These are phyloP conservation scores for Trypanosoma conorhini DNA, from an alignment of 208 protist genomes.

Conservation along the genomic window DNA sequence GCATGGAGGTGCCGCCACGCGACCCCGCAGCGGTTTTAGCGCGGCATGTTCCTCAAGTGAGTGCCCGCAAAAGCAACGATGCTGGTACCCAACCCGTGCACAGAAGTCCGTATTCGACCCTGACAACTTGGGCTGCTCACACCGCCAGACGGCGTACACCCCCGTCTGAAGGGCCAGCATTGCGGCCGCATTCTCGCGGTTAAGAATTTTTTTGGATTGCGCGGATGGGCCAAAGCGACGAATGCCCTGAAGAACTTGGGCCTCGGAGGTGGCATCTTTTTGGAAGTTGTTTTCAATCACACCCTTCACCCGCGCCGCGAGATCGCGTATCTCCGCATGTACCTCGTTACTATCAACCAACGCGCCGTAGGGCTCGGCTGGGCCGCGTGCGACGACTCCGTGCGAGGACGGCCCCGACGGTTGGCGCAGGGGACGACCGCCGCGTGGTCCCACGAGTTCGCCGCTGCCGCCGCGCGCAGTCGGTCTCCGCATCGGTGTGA, in stretches of 20 bases:
- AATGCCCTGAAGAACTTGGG: slow-evolving; percentile 66
- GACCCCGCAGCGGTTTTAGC: slow-evolving; percentile 7
- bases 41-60: slow-evolving; percentile 41
- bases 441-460: background rate
- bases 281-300: slow-evolving; percentile 56
- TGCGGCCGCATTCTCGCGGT: slow-evolving; percentile 80
- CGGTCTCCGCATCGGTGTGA: background rate
- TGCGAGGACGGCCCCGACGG: background rate
- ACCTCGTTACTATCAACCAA: slow-evolving; percentile 65
- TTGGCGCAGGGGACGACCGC: background rate
- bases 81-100: slow-evolving; percentile 60
- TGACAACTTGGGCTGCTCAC: slow-evolving; percentile 38
- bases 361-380: slow-evolving; percentile 41
- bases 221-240: slow-evolving; percentile 74
- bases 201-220: slow-evolving; percentile 61
- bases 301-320: slow-evolving; percentile 43
- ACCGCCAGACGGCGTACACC: slow-evolving; percentile 83
- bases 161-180: slow-evolving; percentile 59
- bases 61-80: slow-evolving; percentile 86
- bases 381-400: background rate
- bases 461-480: background rate
- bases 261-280: slow-evolving; percentile 59
- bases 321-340: slow-evolving; percentile 72
- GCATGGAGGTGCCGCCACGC: slow-evolving; percentile 16
- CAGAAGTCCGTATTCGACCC: slow-evolving; percentile 81